Conservation (phyloP, 495 filamentous ascomycete species). For the Daldinia bambusicola region DNA sequence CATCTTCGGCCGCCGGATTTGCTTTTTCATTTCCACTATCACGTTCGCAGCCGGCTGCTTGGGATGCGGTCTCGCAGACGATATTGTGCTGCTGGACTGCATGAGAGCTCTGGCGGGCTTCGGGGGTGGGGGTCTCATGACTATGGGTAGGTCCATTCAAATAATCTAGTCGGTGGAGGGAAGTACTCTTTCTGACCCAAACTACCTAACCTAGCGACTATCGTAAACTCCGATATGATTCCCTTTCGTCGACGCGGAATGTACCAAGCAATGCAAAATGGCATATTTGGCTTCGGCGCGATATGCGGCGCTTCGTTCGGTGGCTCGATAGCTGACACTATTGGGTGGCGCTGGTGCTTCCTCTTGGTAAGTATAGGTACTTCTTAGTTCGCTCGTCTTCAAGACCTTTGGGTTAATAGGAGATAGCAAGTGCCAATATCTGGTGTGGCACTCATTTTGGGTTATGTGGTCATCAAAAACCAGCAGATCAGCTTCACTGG, state of each 20-base stretch:
- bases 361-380: slow-evolving; percentile 52
- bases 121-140: slow-evolving; percentile 70
- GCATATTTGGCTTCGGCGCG: slow-evolving; percentile 66
- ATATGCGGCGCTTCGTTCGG: slow-evolving; percentile 62
- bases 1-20: slow-evolving; percentile 63
- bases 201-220: slow-evolving; percentile 59
- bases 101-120: slow-evolving; percentile 64
- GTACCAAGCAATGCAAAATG: slow-evolving; percentile 73
- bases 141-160: slow-evolving; percentile 61
- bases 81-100: slow-evolving; percentile 56
- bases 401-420: slow-evolving; percentile 60
- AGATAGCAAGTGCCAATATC: slow-evolving; percentile 66
- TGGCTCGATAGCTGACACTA: slow-evolving; percentile 59
- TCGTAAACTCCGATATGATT: slow-evolving; percentile 74
- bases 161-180: neutral
- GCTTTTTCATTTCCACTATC: slow-evolving; percentile 60
- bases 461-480: slow-evolving; percentile 63
- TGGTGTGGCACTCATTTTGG: slow-evolving; percentile 62
- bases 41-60: slow-evolving; percentile 60
- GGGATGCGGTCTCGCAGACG: slow-evolving; percentile 56
- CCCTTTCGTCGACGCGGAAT: slow-evolving; percentile 70
- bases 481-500: slow-evolving; percentile 39
- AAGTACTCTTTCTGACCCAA: slow-evolving; percentile 12
- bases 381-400: slow-evolving; percentile 55
- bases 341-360: slow-evolving; percentile 64